These are phyloP conservation scores for Pluteus cervinus DNA, from an alignment of 768 basidiomycete species.

Conservation along the genomic window DNA sequence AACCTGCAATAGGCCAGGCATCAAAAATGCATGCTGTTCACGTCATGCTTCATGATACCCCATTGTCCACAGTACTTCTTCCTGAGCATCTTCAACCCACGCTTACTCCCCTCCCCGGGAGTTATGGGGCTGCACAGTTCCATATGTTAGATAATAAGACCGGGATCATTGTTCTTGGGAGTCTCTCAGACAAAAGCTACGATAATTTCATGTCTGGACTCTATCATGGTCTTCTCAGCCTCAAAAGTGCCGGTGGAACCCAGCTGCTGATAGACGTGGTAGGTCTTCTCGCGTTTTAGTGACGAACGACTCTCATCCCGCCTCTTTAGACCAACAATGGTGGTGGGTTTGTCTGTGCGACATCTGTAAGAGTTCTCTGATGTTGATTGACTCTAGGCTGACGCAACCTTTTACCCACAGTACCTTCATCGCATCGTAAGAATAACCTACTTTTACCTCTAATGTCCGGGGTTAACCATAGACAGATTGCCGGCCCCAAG, in stretches of 20 bases:
- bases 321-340: slow-evolving; percentile 39
- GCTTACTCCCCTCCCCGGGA: slow-evolving; percentile 33
- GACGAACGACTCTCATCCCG: not conserved
- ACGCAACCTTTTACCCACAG: slow-evolving; percentile 15
- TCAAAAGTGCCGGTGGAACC: slow-evolving; percentile 42
- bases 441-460: slow-evolving; percentile 3
- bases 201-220: slow-evolving; percentile 34
- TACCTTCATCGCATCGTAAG: slow-evolving; percentile 42
- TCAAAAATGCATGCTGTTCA: slow-evolving; percentile 35
- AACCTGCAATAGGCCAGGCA: slow-evolving; percentile 27
- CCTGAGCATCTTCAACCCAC: slow-evolving; percentile 34
- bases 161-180: slow-evolving; percentile 52
- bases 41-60: slow-evolving; percentile 40
- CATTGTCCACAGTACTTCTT: slow-evolving; percentile 38
- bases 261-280: slow-evolving; percentile 57
- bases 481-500: slow-evolving; percentile 46
- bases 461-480: too few species aligned
- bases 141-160: slow-evolving; percentile 49
- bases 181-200: slow-evolving; percentile 44
- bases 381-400: slow-evolving; percentile 2
- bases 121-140: slow-evolving; percentile 48
- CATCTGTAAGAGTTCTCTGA: slow-evolving; percentile 37
- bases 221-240: slow-evolving; percentile 36
- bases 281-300: slow-evolving; percentile 14
- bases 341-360: slow-evolving; percentile 54